Evolutionary conservation across 306 rosid genomes (phyloP), one percentile per base, ranked within the genome.

Genomic region (Vachellia pachyceras): DNA sequence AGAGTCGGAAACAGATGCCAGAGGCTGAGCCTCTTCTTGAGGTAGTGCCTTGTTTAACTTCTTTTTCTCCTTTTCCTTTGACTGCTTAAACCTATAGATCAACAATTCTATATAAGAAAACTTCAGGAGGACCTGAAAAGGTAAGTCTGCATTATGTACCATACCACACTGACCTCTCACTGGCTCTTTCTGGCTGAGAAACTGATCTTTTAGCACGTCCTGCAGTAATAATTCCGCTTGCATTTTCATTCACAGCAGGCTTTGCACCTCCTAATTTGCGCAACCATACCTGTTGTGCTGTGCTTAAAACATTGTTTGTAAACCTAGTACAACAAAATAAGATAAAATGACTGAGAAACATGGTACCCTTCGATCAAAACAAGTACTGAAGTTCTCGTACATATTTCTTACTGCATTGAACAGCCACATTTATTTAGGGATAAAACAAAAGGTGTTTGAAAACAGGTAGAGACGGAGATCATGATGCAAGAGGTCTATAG

Each of bases 271-370:
- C 99, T 80, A 91, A 82, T 85, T 89, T 90, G 74, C 99, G 98
- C 75, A 96, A 79, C 99, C 99, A 96, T 85, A 96, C 89, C 88
- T 96, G 99, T 87, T 96, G 98, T 75, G 98, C 97, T 18, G 99
- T 96, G 91, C 98, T 96, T 74, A 96, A 94, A 76, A 96, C 86
- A 73, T 96, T 96, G 87, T 96, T 96, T 66, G 90, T 89, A 80
- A 96, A 92, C 99, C 99, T 96, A 73, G 42, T 12, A 79, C 83
- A 42, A 77, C 74, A 73, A 79, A 55, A 66, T 4, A 42, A 76
- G 10, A 46, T 35, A 12, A 20, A 10, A 42, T 41, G 47, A 49
- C 76, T 40, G 66, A 82, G 8, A 36, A 60, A 25, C 66, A 60
- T 23, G 66, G 35, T 60, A 46, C 54, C 55, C 67, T 80, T 71